These are phyloP conservation scores for Triglochin maritima DNA, from an alignment of 106 monocot genomes.

Conservation along the genomic window DNA sequence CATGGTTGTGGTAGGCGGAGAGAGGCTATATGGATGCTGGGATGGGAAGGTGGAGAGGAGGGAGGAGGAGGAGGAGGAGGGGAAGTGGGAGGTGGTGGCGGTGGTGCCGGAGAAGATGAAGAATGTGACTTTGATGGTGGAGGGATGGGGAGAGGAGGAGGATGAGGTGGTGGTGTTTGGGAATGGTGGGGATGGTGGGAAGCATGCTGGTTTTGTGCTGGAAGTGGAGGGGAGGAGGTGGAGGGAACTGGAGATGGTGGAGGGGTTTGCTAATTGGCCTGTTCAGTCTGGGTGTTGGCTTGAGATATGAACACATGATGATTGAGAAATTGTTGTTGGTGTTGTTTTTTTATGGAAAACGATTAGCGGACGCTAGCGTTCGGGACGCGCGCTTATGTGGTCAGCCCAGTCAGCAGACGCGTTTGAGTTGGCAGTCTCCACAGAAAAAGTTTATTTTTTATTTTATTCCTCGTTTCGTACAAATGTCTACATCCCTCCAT, in stretches of 20 bases:
- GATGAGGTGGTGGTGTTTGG: neutral
- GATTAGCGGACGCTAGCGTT: no score
- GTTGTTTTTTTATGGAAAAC: no score
- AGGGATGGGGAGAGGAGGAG: neutral
- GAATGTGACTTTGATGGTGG: neutral
- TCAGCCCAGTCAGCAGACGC: no score
- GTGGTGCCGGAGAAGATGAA: neutral
- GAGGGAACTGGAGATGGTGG: neutral
- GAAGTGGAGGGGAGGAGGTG: neutral
- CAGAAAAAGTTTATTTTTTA: no score
- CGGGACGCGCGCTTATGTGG: no score
- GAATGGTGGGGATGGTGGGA: neutral
- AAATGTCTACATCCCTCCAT: no score
- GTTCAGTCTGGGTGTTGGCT: no score
- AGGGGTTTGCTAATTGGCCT: no score
- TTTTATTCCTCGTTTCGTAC: no score
- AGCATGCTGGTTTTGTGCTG: neutral
- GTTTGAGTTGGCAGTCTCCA: no score
- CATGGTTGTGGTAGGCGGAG: constrained; percentile 18
- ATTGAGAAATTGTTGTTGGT: neutral
- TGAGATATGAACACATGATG: neutral
- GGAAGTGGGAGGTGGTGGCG: constrained; percentile 28
- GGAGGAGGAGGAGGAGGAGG: constrained; percentile 10
- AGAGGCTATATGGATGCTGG: constrained; percentile 25
- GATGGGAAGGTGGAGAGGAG: constrained; percentile 12